These are phyloP conservation scores for Candida koratica DNA, from an alignment of 805 yeast species.

Conservation along the genomic window DNA sequence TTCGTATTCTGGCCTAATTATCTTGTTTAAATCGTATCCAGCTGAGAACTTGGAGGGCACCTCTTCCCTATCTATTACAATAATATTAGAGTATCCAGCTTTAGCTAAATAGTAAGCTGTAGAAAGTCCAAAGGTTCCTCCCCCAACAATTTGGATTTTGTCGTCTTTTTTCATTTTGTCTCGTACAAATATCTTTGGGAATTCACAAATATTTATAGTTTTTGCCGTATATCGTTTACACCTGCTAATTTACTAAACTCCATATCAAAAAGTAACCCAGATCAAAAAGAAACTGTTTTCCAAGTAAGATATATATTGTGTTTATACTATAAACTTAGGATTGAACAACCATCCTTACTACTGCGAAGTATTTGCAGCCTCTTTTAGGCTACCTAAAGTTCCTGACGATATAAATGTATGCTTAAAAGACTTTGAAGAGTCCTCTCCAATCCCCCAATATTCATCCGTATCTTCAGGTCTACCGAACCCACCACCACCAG, in stretches of 20 bases:
- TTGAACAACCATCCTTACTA: too few species aligned
- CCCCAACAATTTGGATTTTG: conserved; percentile 45
- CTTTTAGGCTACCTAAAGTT: conserved; percentile 18
- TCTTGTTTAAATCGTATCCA: conserved; percentile 47
- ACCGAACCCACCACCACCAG: conserved; percentile 88
- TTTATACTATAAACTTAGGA: too few species aligned
- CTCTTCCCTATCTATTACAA: conserved; percentile 31
- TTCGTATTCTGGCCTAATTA: conserved; percentile 46
- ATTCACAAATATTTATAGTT: neutral
- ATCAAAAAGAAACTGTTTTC: too few species aligned
- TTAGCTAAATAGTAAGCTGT: conserved; percentile 41
- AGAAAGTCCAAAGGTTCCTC: conserved; percentile 54
- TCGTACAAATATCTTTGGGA: neutral
- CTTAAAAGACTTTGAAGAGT: neutral
- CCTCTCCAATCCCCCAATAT: conserved; percentile 12
- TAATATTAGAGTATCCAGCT: conserved; percentile 32
- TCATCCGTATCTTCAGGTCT: conserved; percentile 16
- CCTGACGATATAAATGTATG: conserved; percentile 16
- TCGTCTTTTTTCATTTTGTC: conserved; percentile 15
- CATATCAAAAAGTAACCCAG: too few species aligned
- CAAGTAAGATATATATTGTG: too few species aligned
- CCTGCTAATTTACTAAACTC: neutral
- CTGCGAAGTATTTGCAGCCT: conserved; percentile 22
- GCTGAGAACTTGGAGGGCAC: conserved; percentile 46
- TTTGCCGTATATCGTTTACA: neutral